These are phyloP conservation scores for Colletotrichum lupini DNA, from an alignment of 2,329 filamentous ascomycete genomes.

Conservation along the genomic window DNA sequence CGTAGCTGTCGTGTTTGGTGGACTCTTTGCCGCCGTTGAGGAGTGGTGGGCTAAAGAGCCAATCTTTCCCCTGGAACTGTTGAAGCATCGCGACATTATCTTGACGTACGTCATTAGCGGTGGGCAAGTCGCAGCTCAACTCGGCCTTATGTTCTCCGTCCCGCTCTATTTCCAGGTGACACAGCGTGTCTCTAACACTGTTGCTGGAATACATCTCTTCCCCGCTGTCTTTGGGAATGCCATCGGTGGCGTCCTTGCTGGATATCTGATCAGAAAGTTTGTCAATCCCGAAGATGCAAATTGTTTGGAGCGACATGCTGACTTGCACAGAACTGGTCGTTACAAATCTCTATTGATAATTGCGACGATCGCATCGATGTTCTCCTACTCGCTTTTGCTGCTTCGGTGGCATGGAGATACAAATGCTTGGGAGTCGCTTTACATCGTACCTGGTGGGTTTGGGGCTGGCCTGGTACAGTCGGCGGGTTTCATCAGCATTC, in stretches of 20 bases:
- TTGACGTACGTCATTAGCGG: conserved; percentile 63
- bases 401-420: conserved; percentile 71
- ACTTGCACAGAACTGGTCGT: conserved; percentile 60
- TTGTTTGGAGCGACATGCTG: background rate
- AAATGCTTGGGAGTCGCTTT: conserved; percentile 64
- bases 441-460: conserved; percentile 65
- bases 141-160: conserved; percentile 66
- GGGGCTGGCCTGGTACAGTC: conserved; percentile 53
- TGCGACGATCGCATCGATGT: conserved; percentile 59
- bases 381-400: conserved; percentile 63
- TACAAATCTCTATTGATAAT: conserved; percentile 67
- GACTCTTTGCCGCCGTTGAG: conserved; percentile 23
- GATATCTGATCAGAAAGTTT: conserved; percentile 63
- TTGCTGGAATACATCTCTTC: conserved; percentile 70
- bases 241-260: conserved; percentile 69
- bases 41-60: conserved; percentile 60
- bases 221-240: conserved; percentile 77
- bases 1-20: conserved; percentile 18
- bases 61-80: conserved; percentile 67
- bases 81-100: conserved; percentile 63
- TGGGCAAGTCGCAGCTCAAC: conserved; percentile 67
- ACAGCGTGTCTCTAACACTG: conserved; percentile 64
- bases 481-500: conserved; percentile 54
- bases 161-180: conserved; percentile 79
- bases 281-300: background rate